Evolutionary conservation across 179 eudicot genomes (phyloP).

Genomic region (Silene vulgaris): DNA sequence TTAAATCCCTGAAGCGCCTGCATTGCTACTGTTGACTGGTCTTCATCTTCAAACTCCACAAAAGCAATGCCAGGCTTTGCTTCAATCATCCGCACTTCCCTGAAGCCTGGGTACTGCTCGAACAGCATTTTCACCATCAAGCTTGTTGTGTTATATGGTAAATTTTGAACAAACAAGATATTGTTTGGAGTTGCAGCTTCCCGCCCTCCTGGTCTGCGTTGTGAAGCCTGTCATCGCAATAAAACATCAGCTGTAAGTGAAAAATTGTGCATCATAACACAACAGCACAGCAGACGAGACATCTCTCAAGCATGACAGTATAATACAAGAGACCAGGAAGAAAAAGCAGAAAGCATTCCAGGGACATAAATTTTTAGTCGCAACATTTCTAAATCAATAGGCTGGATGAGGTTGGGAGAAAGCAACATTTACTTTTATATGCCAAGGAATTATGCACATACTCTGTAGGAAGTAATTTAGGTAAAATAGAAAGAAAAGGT

Average conservation of each 20-base stretch:
- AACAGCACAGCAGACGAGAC: neutral
- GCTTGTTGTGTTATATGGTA: conserved; percentile 69
- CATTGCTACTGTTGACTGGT: conserved; percentile 76
- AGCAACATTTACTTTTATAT: neutral
- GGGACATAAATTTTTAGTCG: neutral
- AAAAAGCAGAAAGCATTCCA: neutral
- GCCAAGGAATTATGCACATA: neutral
- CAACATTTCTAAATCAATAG: neutral
- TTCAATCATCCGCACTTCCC: conserved; percentile 84
- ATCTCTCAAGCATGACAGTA: neutral
- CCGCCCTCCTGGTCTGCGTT: conserved; percentile 47
- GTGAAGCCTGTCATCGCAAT: conserved; percentile 44
- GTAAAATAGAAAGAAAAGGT: neutral
- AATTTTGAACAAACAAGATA: conserved; percentile 69
- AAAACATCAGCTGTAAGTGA: conserved; percentile 10
- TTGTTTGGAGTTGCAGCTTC: conserved; percentile 69
- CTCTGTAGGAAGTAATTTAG: neutral
- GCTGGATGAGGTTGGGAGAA: neutral
- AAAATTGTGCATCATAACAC: conserved; percentile 14
- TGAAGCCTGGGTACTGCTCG: conserved; percentile 85
- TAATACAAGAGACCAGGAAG: neutral
- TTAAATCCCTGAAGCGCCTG: conserved; percentile 87
- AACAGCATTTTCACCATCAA: conserved; percentile 75
- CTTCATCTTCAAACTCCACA: conserved; percentile 82
- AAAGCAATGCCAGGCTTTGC: conserved; percentile 97